Base-by-base conservation (phyloP, 2,329 filamentous ascomycete species). In the Diaporthe australafricana region DNA sequence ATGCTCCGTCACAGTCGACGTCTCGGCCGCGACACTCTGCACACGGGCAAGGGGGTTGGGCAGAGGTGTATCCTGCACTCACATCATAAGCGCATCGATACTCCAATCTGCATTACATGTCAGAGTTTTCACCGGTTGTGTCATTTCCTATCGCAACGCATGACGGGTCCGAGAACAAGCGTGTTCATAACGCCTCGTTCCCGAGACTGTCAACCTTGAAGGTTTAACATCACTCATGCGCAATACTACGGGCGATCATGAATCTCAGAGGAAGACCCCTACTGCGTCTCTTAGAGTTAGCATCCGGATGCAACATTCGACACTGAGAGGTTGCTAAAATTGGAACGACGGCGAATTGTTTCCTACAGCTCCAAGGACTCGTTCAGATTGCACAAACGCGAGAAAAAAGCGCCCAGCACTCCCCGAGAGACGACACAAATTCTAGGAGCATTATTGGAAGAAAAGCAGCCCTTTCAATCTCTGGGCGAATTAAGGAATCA, bases 1-100 rank as follows among this genome's bases (percentile, higher is more conserved):
- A 63, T 48, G 30, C 60, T 63, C 60, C 42, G 60, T 63, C 27
- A 48, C 60, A 63, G 30, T 48, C 27, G 60, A 48, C 60, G 60
- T 63, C 60, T 63, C 60, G 30, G 45, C 40, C 57, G 60, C 22
- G 27, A 63, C 60, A 38, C 60, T 27, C 27, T 63, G n/a, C 60
- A 45, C 38, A 7, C 30, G 20, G 7, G 6, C 57, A 32, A 60
- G 42, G 42, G 42, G 38, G 38, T 11, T n/a, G n/a, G n/a, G 27
- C 20, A 42, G 30, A 63, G 11, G 27, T 17, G n/a, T 63, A 30
- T 25, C 12, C 42, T 48, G 60, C 42, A n/a, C 22, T 48, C n/a
- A n/a, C n/a, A 35, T 16, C 27, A 38, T 35, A 25, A 48, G 60
- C n/a, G 60, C 42, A 63, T 48, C 30, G 45, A 63, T 48, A 30